phyloP scores from a whole-genome alignment of 2,329 filamentous ascomycete genomes.

The Aspergillus uvarum region DNA sequence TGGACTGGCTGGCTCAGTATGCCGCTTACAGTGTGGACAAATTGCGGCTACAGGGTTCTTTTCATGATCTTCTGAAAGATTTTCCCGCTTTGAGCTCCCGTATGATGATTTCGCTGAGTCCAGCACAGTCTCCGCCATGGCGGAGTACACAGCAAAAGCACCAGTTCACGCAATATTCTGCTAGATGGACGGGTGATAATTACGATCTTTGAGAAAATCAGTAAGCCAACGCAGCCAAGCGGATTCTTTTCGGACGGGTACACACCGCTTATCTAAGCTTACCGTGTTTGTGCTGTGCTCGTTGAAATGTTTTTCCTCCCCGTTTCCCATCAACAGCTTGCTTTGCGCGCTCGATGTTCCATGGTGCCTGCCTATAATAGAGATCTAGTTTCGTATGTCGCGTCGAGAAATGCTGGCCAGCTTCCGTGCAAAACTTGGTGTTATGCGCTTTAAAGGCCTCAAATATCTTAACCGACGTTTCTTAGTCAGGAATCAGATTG shows the following conservation, averaged over 20 bases:
- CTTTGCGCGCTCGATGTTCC: not conserved
- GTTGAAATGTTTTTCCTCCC: not conserved
- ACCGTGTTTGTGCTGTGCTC: not conserved
- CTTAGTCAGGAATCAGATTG: not conserved
- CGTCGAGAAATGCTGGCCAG: not conserved
- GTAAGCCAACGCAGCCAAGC: not conserved
- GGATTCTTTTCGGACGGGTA: not conserved
- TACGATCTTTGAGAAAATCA: not conserved
- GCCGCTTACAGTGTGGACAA: constrained; percentile 3
- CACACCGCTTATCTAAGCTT: not conserved
- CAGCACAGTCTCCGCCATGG: not conserved
- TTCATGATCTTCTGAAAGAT: constrained; percentile 11
- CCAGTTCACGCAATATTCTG: not conserved
- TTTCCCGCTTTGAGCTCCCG: constrained; percentile 7
- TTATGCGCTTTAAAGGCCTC: not conserved
- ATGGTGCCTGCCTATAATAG: not conserved
- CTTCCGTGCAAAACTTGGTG: not conserved
- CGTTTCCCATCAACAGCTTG: not conserved
- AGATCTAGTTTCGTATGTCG: not conserved
- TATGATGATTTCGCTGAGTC: constrained; percentile 11
- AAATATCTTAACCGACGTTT: not conserved
- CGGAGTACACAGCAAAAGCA: not conserved
- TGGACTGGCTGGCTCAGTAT: constrained; percentile 14
- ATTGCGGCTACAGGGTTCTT: constrained; percentile 3
- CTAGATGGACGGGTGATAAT: not conserved